phyloP scores from a whole-genome alignment of 148 eudicot species.

The Heliosperma pusillum region DNA sequence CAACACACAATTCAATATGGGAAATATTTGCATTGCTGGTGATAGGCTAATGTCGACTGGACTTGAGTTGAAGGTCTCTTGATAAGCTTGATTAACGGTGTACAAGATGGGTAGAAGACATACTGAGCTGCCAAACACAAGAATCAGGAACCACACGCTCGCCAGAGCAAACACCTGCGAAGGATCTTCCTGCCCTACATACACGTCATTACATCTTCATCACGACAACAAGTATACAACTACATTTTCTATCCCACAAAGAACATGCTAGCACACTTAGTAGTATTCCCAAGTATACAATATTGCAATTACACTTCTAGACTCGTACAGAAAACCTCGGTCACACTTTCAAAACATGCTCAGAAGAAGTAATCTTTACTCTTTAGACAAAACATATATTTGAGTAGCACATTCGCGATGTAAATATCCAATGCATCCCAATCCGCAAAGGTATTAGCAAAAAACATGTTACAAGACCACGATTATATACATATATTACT shows the following conservation, averaged over 20 bases:
- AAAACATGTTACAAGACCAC: too few relatives aligned
- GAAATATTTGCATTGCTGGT: conserved; percentile 36
- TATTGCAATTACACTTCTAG: conserved; percentile 5
- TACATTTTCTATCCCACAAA: too few relatives aligned
- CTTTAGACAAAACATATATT: too few relatives aligned
- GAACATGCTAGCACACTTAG: too few relatives aligned
- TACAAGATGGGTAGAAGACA: conserved; percentile 66
- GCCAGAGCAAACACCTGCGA: conserved; percentile 88
- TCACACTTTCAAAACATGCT: too few relatives aligned
- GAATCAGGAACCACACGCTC: conserved; percentile 86
- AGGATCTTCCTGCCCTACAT: conserved; percentile 99
- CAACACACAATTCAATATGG: conserved; percentile 51
- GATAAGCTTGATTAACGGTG: conserved; percentile 64
- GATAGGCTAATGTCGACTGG: conserved; percentile 39
- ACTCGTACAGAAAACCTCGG: neutral
- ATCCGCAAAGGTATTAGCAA: too few relatives aligned
- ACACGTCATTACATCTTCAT: conserved; percentile 64
- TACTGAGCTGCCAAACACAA: conserved; percentile 68
- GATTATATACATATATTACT: too few relatives aligned
- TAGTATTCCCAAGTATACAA: neutral
- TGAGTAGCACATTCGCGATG: too few relatives aligned
- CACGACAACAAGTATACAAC: neutral
- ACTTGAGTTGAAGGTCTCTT: conserved; percentile 51
- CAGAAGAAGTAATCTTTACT: too few relatives aligned
- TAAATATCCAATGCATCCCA: too few relatives aligned